These are phyloP conservation scores for Mycena citricolor DNA, from an alignment of 1,284 basidiomycete species.

Conservation along the genomic window DNA sequence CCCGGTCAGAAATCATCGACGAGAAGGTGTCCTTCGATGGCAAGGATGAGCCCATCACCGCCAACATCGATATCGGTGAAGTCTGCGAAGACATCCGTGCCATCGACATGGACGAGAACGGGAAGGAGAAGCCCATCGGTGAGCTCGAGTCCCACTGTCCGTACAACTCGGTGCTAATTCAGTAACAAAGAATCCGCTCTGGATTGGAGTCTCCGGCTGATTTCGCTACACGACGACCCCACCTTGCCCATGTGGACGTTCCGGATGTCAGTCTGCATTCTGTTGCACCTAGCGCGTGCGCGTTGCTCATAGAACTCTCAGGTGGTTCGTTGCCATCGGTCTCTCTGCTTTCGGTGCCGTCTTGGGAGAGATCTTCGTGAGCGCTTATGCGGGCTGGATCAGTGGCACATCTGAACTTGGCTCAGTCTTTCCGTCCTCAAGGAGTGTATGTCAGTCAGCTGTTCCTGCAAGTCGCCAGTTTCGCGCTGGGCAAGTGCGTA, in stretches of 20 bases:
- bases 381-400: slow-evolving; percentile 18
- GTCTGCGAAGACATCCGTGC: slow-evolving; percentile 20
- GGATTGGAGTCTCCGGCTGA: slow-evolving; percentile 37
- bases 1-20: not conserved
- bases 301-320: too few relatives aligned
- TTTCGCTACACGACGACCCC: slow-evolving; percentile 47
- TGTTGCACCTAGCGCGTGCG: slow-evolving; percentile 33
- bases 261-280: slow-evolving; percentile 19
- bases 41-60: not conserved
- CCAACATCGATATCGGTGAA: slow-evolving; percentile 13
- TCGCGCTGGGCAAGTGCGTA: slow-evolving; percentile 25
- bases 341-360: slow-evolving; percentile 46
- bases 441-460: slow-evolving; percentile 46
- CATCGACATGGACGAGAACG: slow-evolving; percentile 21
- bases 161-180: not conserved
- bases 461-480: slow-evolving; percentile 46
- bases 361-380: slow-evolving; percentile 45
- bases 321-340: slow-evolving; percentile 28
- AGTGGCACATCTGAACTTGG: not conserved
- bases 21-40: slow-evolving; percentile 5
- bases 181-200: slow-evolving; percentile 29
- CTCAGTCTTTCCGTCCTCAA: slow-evolving; percentile 36
- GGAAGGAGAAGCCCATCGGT: slow-evolving; percentile 22
- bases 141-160: too few relatives aligned
- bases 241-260: slow-evolving; percentile 39